These are phyloP conservation scores for Stevia rebaudiana DNA, from an alignment of 140 eudicot genomes.

Conservation along the genomic window DNA sequence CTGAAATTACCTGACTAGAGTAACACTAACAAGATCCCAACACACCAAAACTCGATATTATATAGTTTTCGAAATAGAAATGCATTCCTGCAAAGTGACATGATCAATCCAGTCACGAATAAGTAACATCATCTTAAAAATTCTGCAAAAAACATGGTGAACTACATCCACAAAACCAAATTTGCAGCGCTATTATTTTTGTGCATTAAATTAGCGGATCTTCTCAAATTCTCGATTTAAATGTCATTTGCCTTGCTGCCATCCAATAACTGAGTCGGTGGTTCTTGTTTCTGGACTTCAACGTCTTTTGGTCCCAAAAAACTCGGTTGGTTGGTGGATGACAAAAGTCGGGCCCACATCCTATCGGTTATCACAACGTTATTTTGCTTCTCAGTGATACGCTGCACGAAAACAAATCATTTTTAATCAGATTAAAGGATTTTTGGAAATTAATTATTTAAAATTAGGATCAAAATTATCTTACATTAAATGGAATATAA, in stretches of 20 bases:
- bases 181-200: slow-evolving; percentile 24
- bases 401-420: slow-evolving; percentile 35
- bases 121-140: slow-evolving; percentile 12
- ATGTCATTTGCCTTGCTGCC: slow-evolving; percentile 25
- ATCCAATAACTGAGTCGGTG: slow-evolving; percentile 35
- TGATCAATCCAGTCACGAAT: slow-evolving; percentile 8
- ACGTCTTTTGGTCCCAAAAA: slow-evolving; percentile 45
- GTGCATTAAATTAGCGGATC: slow-evolving; percentile 20
- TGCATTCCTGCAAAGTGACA: background rate
- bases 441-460: background rate
- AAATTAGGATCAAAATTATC: slow-evolving; percentile 4
- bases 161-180: slow-evolving; percentile 12
- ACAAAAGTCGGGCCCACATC: slow-evolving; percentile 82
- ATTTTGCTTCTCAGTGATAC: slow-evolving; percentile 61
- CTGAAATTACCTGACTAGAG: background rate
- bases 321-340: slow-evolving; percentile 71
- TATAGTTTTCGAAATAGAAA: background rate
- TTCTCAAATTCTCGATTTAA: slow-evolving; percentile 1
- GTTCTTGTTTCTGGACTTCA: slow-evolving; percentile 26
- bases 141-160: slow-evolving; percentile 8
- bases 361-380: slow-evolving; percentile 66
- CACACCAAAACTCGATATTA: slow-evolving; percentile 14
- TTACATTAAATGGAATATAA: slow-evolving; percentile 85
- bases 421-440: background rate
- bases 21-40: slow-evolving; percentile 6